These are phyloP conservation scores for Breynia disticha DNA, from an alignment of 441 rosid species.

Conservation along the genomic window DNA sequence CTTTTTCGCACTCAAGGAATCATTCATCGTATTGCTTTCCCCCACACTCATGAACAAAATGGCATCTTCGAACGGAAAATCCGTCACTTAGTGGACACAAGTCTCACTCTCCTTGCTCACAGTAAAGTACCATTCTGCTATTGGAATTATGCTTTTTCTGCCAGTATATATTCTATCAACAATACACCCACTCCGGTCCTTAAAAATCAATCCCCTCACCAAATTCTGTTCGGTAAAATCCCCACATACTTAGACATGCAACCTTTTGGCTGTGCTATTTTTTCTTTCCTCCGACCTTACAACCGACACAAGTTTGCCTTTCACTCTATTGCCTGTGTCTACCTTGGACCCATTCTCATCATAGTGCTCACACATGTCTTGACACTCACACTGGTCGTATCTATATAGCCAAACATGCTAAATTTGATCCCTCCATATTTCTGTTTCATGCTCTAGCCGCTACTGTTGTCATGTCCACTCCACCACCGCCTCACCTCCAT, in stretches of 20 bases:
- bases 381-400: neutral
- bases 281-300: neutral
- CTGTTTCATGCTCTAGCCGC: neutral
- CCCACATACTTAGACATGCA: neutral
- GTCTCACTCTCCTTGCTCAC: neutral
- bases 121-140: neutral
- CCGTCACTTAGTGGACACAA: neutral
- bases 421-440: neutral
- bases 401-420: neutral
- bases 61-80: neutral
- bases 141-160: neutral
- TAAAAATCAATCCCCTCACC: neutral
- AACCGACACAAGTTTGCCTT: neutral
- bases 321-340: neutral
- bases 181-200: neutral
- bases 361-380: neutral
- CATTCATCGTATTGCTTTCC: neutral
- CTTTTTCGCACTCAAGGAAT: neutral
- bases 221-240: neutral
- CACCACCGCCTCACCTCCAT: neutral
- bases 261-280: neutral
- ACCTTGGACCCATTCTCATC: neutral
- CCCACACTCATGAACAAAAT: slow-evolving; percentile 2
- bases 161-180: neutral
- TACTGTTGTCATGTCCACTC: too few species aligned